Percentiles rank a stretch among this genome's conserved stretches.
These are phyloP conservation scores for Camelina laxa DNA, from an alignment of 345 rosid genomes.

Conservation along the genomic window DNA sequence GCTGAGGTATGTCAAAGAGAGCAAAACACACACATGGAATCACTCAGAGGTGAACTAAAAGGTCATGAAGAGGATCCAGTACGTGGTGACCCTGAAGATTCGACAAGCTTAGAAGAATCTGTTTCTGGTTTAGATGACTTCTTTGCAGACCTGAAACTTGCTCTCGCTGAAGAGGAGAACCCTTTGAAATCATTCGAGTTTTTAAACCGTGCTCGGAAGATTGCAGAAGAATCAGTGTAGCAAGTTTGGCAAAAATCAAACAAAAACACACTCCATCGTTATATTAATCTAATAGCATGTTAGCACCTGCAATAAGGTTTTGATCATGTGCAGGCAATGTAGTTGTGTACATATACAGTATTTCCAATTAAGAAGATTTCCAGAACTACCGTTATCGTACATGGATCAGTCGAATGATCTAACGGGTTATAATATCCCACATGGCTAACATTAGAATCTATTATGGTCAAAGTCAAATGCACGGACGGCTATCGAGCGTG, in stretches of 20 bases:
- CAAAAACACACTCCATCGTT: neutral
- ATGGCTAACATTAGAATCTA: neutral
- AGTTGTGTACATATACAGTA: too few species aligned
- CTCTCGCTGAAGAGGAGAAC: conserved; percentile 49
- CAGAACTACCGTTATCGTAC: neutral
- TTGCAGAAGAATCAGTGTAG: conserved; percentile 50
- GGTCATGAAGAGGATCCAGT: conserved; percentile 23
- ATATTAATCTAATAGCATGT: neutral
- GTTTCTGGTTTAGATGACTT: conserved; percentile 44
- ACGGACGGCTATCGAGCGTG: conserved; percentile 1
- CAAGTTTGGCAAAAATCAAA: conserved; percentile 31
- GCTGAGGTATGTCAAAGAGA: conserved; percentile 53
- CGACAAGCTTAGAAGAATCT: conserved; percentile 40
- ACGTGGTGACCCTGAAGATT: conserved; percentile 30
- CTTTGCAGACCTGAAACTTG: conserved; percentile 53
- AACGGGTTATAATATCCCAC: neutral
- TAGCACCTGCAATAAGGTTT: too few species aligned
- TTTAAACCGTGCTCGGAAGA: conserved; percentile 54
- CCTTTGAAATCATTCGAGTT: conserved; percentile 45
- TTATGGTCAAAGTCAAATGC: conserved; percentile 15
- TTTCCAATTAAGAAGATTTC: neutral
- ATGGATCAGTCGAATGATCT: too few species aligned
- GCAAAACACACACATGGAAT: conserved; percentile 31
- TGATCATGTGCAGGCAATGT: neutral
- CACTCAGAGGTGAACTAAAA: conserved; percentile 34